Evolutionary conservation across 2,329 filamentous ascomycete species (phyloP).

Genomic region (Aspergillus flavus): DNA sequence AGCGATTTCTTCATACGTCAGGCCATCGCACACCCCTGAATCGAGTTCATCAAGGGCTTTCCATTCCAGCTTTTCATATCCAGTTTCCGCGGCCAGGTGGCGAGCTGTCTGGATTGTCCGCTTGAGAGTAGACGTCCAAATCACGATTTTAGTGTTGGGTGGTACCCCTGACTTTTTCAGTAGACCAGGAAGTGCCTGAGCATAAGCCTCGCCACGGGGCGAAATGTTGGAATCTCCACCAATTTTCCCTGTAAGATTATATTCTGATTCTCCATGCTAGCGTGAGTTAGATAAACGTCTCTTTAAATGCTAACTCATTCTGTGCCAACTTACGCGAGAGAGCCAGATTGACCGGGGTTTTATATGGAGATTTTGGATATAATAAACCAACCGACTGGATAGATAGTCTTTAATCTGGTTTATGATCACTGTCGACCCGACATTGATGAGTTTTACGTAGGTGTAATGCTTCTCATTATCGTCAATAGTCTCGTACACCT

Average conservation of each 20-base stretch:
- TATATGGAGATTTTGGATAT: constrained; percentile 98
- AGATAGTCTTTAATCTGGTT: constrained; percentile 97
- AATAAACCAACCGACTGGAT: constrained; percentile 95
- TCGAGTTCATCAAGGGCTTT: constrained; percentile 98
- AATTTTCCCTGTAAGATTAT: constrained; percentile 87
- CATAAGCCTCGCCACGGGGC: constrained; percentile 82
- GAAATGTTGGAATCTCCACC: constrained; percentile 90
- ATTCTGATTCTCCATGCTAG: constrained; percentile 91
- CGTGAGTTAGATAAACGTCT: constrained; percentile 21
- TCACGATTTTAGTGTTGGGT: constrained; percentile 61
- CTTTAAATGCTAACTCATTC: background rate
- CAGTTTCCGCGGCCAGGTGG: constrained; percentile 68
- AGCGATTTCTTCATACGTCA: constrained; percentile 95
- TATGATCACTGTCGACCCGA: constrained; percentile 95
- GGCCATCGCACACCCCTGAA: constrained; percentile 91
- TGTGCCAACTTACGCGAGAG: constrained; percentile 69
- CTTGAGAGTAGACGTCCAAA: constrained; percentile 75
- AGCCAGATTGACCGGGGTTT: constrained; percentile 96
- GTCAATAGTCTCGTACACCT: constrained; percentile 91
- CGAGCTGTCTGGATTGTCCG: constrained; percentile 91
- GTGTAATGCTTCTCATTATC: constrained; percentile 85
- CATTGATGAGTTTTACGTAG: constrained; percentile 96
- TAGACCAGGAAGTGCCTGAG: constrained; percentile 78
- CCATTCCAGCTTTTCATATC: constrained; percentile 95
- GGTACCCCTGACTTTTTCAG: constrained; percentile 86